Percentiles rank a stretch among this genome's conserved stretches.
Conservation (phyloP, 1,139 yeast species). For the Scheffersomyces cryptocercus region DNA sequence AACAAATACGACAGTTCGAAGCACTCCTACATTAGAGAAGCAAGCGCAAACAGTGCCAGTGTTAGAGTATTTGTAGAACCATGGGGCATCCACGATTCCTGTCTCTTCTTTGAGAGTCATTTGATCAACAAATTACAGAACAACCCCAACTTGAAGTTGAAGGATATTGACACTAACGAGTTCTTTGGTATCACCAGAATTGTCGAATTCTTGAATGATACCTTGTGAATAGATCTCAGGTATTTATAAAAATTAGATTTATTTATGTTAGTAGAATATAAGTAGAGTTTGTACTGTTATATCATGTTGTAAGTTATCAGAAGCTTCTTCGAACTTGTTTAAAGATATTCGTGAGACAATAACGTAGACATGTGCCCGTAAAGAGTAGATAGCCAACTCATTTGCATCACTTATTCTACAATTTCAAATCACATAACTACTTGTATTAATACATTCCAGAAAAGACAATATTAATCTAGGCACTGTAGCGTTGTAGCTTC, state of each 20-base stretch:
- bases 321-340: too few relatives aligned
- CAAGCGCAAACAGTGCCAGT: conserved; percentile 12
- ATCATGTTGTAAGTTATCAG: too few relatives aligned
- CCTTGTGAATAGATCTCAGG: conserved; percentile 10
- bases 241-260: background rate
- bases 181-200: conserved; percentile 31
- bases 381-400: too few relatives aligned
- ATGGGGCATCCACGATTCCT: conserved; percentile 45
- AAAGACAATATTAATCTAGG: too few relatives aligned
- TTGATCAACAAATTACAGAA: conserved; percentile 7
- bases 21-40: conserved; percentile 17
- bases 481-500: too few relatives aligned
- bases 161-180: conserved; percentile 12
- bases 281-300: too few relatives aligned
- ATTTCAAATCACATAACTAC: too few relatives aligned
- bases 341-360: too few relatives aligned
- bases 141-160: conserved; percentile 4
- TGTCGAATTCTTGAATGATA: conserved; percentile 28
- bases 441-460: too few relatives aligned
- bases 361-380: too few relatives aligned
- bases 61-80: conserved; percentile 38
- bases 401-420: too few relatives aligned
- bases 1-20: conserved; percentile 19
- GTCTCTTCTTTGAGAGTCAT: conserved; percentile 34
- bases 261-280: too few relatives aligned